Conservation (phyloP, 805 yeast species). For the Clavispora asparagi region DNA sequence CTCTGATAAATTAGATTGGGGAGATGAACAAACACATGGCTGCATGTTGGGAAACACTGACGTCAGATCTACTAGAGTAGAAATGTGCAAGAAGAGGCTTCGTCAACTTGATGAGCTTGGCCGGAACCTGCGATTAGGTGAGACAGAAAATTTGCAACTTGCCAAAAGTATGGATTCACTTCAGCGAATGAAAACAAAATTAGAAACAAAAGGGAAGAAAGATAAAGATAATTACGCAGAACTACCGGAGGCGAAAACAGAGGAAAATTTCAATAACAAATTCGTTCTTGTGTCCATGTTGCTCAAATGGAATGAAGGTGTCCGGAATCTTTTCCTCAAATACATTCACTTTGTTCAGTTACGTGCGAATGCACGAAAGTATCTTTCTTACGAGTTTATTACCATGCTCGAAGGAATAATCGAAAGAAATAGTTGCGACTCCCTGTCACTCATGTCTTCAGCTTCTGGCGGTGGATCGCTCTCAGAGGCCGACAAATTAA, state of each 20-base stretch:
- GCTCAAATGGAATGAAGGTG: slow-evolving; percentile 37
- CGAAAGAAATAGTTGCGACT: slow-evolving; percentile 40
- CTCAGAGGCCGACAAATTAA: neutral
- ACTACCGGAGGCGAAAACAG: slow-evolving; percentile 1
- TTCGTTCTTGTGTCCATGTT: slow-evolving; percentile 35
- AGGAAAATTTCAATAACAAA: slow-evolving; percentile 30
- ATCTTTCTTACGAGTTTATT: slow-evolving; percentile 31
- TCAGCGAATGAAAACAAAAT: slow-evolving; percentile 6
- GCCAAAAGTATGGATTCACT: neutral
- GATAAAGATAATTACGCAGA: slow-evolving; percentile 5
- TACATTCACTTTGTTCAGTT: slow-evolving; percentile 35
- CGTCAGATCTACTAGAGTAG: slow-evolving; percentile 24
- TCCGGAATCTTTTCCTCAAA: slow-evolving; percentile 28
- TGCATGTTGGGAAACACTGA: slow-evolving; percentile 24
- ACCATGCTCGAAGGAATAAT: slow-evolving; percentile 29
- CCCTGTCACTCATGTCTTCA: slow-evolving; percentile 5
- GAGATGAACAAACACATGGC: slow-evolving; percentile 25
- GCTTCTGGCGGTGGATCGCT: neutral
- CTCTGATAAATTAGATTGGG: slow-evolving; percentile 10
- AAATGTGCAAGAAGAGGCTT: slow-evolving; percentile 22
- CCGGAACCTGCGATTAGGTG: neutral
- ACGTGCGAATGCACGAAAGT: slow-evolving; percentile 21
- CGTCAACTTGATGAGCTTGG: slow-evolving; percentile 14
- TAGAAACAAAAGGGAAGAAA: slow-evolving; percentile 8
- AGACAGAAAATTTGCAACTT: neutral